Percentiles rank a stretch among this genome's conserved stretches.
Evolutionary conservation across 768 basidiomycete species (phyloP).

Genomic region (Suillus placidus): DNA sequence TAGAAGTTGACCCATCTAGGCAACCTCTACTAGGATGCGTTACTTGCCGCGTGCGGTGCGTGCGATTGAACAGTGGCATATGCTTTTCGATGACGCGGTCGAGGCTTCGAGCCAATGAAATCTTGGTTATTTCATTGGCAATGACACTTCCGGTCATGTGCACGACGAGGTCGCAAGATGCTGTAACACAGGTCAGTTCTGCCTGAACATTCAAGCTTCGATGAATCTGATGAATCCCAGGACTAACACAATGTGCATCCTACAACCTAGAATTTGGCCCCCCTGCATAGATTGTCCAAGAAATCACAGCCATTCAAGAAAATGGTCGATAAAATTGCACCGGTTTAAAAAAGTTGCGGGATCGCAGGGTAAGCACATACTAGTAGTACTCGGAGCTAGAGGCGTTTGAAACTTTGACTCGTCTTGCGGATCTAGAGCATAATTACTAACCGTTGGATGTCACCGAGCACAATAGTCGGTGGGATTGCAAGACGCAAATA

Average conservation of each 20-base stretch:
- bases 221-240: not conserved
- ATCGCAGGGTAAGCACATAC: not conserved
- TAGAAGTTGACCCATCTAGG: not conserved
- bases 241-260: not conserved
- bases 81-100: not conserved
- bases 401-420: not conserved
- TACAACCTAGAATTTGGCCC: not conserved
- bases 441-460: not conserved
- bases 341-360: not conserved
- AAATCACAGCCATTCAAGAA: not conserved
- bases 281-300: not conserved
- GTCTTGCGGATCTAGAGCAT: not conserved
- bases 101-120: not conserved
- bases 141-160: not conserved
- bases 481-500: not conserved
- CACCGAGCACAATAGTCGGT: not conserved
- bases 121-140: not conserved
- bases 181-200: not conserved
- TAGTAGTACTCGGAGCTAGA: not conserved
- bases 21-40: not conserved
- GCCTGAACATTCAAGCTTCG: not conserved
- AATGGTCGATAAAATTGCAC: not conserved
- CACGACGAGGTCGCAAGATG: not conserved
- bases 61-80: not conserved
- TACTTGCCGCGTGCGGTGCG: not conserved